Conservation (phyloP, 2,329 filamentous ascomycete genomes). For the Talaromyces sp. region DNA sequence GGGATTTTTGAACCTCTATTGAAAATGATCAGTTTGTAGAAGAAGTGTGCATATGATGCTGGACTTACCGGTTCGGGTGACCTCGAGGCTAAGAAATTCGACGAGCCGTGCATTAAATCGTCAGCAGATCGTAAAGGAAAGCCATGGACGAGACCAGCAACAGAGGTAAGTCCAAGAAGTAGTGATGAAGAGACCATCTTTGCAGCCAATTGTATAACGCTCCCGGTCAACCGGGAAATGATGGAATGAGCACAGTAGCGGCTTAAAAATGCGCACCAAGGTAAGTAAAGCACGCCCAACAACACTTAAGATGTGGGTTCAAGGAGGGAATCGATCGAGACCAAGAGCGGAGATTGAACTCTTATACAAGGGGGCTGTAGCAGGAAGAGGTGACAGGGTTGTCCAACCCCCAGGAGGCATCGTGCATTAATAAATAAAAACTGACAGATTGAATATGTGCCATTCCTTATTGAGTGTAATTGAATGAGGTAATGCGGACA, state of each 20-base stretch:
- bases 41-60: not conserved
- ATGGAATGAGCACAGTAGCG: not conserved
- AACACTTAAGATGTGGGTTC: not conserved
- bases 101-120: not conserved
- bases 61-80: constrained; percentile 3
- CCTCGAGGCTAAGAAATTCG: not conserved
- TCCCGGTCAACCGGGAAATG: not conserved
- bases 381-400: not conserved
- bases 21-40: not conserved
- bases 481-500: not conserved
- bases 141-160: not conserved
- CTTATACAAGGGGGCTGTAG: not conserved
- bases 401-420: not conserved
- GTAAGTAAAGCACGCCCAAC: not conserved
- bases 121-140: constrained; percentile 4
- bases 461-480: not conserved
- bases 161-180: not conserved
- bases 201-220: not conserved
- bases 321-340: not conserved
- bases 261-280: not conserved
- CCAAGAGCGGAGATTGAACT: not conserved
- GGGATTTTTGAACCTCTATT: constrained; percentile 8
- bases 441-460: not conserved
- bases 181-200: constrained; percentile 8
- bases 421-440: not conserved